Base-by-base conservation (phyloP, 2,329 filamentous ascomycete species). In the Claviceps pazoutovae region DNA sequence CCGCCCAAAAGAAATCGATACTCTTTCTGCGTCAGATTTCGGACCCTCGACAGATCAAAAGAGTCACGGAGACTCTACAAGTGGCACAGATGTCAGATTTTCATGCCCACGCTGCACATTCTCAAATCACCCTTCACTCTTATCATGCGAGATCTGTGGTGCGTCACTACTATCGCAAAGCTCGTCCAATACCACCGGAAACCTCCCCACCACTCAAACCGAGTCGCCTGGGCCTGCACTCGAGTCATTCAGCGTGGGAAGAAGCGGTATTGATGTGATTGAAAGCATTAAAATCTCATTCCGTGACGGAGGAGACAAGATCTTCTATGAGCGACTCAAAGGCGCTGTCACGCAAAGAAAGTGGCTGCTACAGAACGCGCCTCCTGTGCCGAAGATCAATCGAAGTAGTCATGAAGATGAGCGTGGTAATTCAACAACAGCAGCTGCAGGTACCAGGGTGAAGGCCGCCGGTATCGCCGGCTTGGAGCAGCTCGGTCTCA, bases 231-330 rank as follows among this genome's bases (percentile, higher is more conserved):
- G 87, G 0, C 88, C 88, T 0, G 74, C 79, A 1, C 74, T 87
- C 26, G 73, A 66, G 19, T 38, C 45, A 1, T 19, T 9, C 54
- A 62, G 7, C 48, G 50, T 19, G 56, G 53, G n/a, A 62, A 70
- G 53, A 59, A 63, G 54, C 51, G 67, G 60, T 49, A 55, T 69
- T 60, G 83, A 88, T 49, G 78, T 76, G 3, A 76, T 75, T 2
- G 88, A 94, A 56, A 84, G 79, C 56, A 80, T 97, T 59, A 98
- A 96, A 64, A 72, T 98, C 41, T 97, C 93, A 0, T 98, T 98
- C 60, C 83, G 93, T 36, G 80, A 75, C 37, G 90, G 91, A 2
- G 93, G 93, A 0, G 91, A 90, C 55, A 91, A 89, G 67, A 84
- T 88, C 5, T 95, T 98, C 57, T 82, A 86, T 58, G 93, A 97